Conservation (phyloP, 2,329 filamentous ascomycete genomes). For the Alternaria sp. region DNA sequence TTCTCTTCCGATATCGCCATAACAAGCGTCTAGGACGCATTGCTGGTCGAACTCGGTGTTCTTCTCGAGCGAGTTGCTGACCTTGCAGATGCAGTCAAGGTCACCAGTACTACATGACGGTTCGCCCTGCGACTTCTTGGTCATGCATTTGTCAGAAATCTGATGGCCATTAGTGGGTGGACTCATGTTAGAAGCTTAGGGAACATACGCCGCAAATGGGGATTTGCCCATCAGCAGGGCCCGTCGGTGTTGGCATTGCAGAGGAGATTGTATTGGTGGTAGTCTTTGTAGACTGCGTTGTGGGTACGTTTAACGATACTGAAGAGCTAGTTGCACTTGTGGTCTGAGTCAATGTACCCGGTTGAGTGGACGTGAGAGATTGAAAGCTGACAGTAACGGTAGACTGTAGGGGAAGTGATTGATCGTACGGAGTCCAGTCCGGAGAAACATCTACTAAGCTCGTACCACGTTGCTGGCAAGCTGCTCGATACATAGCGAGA, state of each 20-base stretch:
- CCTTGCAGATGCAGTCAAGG: conserved; percentile 27
- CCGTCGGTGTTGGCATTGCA: background rate
- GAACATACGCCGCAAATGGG: conserved; percentile 19
- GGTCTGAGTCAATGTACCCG: background rate
- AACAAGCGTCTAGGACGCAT: conserved; percentile 25
- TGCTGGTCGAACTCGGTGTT: conserved; percentile 23
- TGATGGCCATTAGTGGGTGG: background rate
- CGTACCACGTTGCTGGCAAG: conserved; percentile 1
- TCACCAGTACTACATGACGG: conserved; percentile 15
- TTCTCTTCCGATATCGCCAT: conserved; percentile 14
- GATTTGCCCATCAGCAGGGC: background rate
- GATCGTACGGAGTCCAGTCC: conserved; percentile 15
- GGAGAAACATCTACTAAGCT: conserved; percentile 3
- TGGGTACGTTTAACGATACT: background rate
- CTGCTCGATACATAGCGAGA: conserved; percentile 6
- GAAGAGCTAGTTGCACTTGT: background rate
- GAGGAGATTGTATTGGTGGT: background rate
- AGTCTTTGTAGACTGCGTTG: background rate
- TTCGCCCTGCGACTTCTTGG: background rate
- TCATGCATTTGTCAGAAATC: conserved; percentile 23
- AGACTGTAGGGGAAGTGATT: background rate
- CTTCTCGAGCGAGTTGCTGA: conserved; percentile 18
- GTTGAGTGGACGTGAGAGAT: background rate
- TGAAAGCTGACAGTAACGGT: background rate
- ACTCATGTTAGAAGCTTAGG: background rate